These are phyloP conservation scores for Rhipidocladum racemiflorum DNA, from an alignment of 176 grass and related monocot genomes.

Conservation along the genomic window DNA sequence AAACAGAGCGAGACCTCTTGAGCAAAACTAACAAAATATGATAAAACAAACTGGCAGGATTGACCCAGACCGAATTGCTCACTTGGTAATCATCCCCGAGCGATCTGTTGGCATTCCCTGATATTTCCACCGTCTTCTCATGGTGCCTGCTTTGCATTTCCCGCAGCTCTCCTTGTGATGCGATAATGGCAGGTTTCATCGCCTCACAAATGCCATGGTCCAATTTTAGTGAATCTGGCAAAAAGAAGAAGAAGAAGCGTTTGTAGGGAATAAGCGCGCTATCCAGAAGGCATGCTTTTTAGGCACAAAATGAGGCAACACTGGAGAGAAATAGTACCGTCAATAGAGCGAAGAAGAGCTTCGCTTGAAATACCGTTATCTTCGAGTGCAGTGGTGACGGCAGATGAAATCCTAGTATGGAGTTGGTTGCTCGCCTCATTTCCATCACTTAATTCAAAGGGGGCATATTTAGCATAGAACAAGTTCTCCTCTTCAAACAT, in stretches of 20 bases:
- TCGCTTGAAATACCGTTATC: slow-evolving; percentile 47
- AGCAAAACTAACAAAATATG: background rate
- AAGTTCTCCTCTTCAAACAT: slow-evolving; percentile 8
- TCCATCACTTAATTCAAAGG: slow-evolving; percentile 53
- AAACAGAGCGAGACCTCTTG: background rate
- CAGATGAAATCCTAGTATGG: slow-evolving; percentile 44
- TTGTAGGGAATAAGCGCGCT: background rate
- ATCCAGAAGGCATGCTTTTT: background rate
- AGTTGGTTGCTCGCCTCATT: slow-evolving; percentile 50
- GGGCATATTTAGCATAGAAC: background rate
- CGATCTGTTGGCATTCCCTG: slow-evolving; percentile 42
- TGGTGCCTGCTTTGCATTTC: slow-evolving; percentile 50
- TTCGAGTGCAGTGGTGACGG: slow-evolving; percentile 37
- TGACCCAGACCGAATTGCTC: background rate
- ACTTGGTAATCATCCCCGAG: slow-evolving; percentile 66
- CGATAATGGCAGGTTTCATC: slow-evolving; percentile 30
- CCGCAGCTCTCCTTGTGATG: slow-evolving; percentile 39
- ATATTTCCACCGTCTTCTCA: slow-evolving; percentile 45
- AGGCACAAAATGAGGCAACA: background rate
- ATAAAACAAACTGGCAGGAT: background rate
- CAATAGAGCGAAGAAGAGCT: slow-evolving; percentile 52
- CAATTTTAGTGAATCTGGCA: slow-evolving; percentile 38
- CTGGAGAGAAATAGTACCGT: slow-evolving; percentile 27
- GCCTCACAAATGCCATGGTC: slow-evolving; percentile 49
- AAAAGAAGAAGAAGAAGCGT: background rate